Conservation (phyloP, 306 rosid genomes). For the Oxytropis ochrocephala region DNA sequence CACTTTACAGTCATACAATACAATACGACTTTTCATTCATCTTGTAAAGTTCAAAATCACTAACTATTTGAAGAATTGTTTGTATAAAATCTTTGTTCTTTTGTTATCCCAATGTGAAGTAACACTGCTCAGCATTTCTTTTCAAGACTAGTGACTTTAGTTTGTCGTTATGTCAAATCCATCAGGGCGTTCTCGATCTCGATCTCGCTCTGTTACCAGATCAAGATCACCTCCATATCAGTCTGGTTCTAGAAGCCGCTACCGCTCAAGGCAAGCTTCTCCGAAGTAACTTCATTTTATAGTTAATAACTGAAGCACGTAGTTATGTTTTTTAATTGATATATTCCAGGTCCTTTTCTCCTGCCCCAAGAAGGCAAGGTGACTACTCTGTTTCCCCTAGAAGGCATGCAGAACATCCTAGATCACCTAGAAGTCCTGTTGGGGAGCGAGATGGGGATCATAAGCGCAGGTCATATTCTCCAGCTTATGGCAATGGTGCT, state of each 20-base stretch:
- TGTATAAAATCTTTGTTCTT: background rate
- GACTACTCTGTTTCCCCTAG: constrained; percentile 79
- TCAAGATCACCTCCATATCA: constrained; percentile 76
- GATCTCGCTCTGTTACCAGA: constrained; percentile 77
- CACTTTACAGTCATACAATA: background rate
- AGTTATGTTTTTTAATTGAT: constrained; percentile 10
- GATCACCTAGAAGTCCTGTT: constrained; percentile 76
- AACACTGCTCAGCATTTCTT: background rate
- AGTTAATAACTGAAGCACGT: background rate
- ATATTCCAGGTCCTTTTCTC: constrained; percentile 75
- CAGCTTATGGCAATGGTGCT: constrained; percentile 52
- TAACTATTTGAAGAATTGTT: background rate
- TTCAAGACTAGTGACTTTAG: background rate
- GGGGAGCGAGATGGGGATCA: constrained; percentile 56
- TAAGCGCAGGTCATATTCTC: constrained; percentile 72
- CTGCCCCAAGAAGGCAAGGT: constrained; percentile 68
- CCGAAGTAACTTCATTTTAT: background rate
- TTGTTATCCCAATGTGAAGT: background rate
- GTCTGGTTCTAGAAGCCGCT: constrained; percentile 70
- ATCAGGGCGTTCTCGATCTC: constrained; percentile 81
- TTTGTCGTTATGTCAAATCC: constrained; percentile 7
- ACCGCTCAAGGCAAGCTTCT: constrained; percentile 73
- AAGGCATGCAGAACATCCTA: constrained; percentile 59
- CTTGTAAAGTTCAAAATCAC: background rate
- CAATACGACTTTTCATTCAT: background rate